Conservation (phyloP, 257 asterid genomes). For the Rauvolfia tetraphylla region DNA sequence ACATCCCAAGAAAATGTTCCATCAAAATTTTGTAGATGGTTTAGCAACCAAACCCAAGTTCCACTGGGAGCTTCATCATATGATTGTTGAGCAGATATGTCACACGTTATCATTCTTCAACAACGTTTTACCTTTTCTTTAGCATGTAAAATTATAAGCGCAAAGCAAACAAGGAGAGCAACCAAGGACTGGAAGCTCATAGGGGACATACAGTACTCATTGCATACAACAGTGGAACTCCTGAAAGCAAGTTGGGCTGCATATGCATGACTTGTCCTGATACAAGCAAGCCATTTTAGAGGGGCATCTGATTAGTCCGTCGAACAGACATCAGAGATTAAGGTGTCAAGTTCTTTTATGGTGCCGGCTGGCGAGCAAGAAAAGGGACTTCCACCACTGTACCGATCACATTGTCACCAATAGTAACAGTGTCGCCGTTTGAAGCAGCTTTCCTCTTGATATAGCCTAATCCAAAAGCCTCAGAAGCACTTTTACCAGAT, state of each 20-base stretch:
- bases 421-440: constrained; percentile 59
- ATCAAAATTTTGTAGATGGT: too few species aligned
- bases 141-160: not conserved
- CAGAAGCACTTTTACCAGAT: constrained; percentile 46
- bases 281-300: not conserved
- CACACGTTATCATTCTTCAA: too few species aligned
- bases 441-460: constrained; percentile 71
- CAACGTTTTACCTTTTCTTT: too few species aligned
- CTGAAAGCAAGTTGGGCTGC: not conserved
- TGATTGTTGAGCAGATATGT: too few species aligned
- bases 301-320: not conserved
- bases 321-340: not conserved
- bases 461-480: constrained; percentile 86
- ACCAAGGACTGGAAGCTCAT: not conserved
- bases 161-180: not conserved
- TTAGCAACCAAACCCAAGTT: too few species aligned
- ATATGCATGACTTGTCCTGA: not conserved
- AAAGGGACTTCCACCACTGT: constrained; percentile 80
- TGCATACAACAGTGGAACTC: not conserved
- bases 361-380: constrained; percentile 61
- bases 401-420: constrained; percentile 62
- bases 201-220: not conserved
- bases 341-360: constrained; percentile 18
- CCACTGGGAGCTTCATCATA: too few species aligned
- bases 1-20: too few species aligned